A percentile compares a stretch with the other conserved stretches of the same genome.
Evolutionary conservation across 2,329 filamentous ascomycete species (phyloP).

Genomic region (Pseudogymnoascus sp.): DNA sequence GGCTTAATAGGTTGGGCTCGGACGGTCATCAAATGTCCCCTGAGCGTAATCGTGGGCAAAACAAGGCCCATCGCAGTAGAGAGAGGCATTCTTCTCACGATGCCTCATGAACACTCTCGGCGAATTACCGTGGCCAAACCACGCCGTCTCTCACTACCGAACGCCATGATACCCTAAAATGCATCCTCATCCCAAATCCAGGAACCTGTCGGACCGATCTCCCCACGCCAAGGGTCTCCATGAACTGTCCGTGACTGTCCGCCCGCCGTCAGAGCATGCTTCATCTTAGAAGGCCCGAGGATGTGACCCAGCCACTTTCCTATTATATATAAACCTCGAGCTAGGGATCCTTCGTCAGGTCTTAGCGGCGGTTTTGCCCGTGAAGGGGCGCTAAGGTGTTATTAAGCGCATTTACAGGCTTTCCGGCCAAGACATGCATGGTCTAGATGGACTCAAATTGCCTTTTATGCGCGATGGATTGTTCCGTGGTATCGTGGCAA

Average conservation of each 20-base stretch:
- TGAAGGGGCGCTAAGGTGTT: background rate
- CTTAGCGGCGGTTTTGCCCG: background rate
- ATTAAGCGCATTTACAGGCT: background rate
- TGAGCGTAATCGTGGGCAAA: background rate
- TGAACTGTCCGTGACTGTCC: background rate
- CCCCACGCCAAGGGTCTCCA: background rate
- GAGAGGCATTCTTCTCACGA: background rate
- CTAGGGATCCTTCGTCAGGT: background rate
- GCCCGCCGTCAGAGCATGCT: background rate
- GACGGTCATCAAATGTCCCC: background rate
- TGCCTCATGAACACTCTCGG: background rate
- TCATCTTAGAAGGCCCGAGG: constrained; percentile 4
- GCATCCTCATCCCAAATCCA: background rate
- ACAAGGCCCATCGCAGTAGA: background rate
- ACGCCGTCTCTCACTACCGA: background rate
- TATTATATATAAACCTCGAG: constrained; percentile 2
- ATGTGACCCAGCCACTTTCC: background rate
- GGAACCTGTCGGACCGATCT: background rate
- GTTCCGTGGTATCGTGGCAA: no score
- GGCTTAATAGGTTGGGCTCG: background rate
- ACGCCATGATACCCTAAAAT: background rate
- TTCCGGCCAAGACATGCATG: background rate
- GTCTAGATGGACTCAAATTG: background rate
- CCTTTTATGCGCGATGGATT: background rate
- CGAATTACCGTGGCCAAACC: background rate